Evolutionary conservation across 164 flowering plant genomes (phyloP), one percentile per base, ranked within the genome.

Genomic region (Annona cherimola): DNA sequence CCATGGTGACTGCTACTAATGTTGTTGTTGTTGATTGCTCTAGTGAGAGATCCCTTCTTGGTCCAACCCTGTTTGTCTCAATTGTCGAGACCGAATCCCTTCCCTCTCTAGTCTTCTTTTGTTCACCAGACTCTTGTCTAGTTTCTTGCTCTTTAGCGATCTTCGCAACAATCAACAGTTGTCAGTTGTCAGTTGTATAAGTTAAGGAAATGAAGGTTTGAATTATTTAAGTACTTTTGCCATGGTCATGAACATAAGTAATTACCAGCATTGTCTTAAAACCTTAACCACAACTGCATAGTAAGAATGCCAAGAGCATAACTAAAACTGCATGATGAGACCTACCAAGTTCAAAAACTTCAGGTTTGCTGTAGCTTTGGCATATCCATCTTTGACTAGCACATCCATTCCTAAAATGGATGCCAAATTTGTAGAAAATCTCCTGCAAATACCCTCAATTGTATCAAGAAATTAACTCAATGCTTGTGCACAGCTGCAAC

Each of bases 321-420:
- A 59, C 4, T 61, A 16, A 44, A 45, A 16, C 14, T 18, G 16
- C 5, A 71, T 4, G 19, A 57, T 69, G 14, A 3, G 50, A 61
- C 60, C 78, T 90, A 91, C 97, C 86, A 84, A 87, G 81, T 82
- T 87, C 76, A 91, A 74, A 4, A 94, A 69, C 75, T 84, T 90
- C 78, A 88, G 6, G 63, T 76, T 82, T 59, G 91, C 94, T 6
- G 88, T 79, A 66, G 85, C 74, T 40, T 82, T 90, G 70, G 88
- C 81, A 80, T 81, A 78, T 63, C 87, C 84, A 77, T 91, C 94
- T 81, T 88, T 89, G 80, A 94, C 79, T 62, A 83, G 69, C 63
- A 83, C 78, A 76, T 91, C 90, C 83, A 94, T 55, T 75, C 81
- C 87, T 62, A 87, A 81, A 65, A 91, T 78, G 78, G 77, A 86